Evolutionary conservation across 805 yeast species (phyloP).

Genomic region (Pichia cabralensis): DNA sequence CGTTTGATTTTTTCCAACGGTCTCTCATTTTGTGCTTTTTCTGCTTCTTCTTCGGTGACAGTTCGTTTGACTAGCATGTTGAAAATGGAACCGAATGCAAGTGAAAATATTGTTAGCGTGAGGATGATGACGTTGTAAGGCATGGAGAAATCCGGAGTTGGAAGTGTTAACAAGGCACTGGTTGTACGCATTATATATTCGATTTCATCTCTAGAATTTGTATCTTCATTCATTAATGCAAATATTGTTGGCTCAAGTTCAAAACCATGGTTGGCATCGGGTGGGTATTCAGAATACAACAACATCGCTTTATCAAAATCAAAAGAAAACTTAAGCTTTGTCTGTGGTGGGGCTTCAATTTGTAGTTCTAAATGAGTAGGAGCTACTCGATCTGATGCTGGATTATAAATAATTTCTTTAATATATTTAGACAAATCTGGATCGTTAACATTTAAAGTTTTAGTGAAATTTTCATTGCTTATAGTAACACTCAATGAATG

Average conservation of each 20-base stretch:
- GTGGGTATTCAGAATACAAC: constrained; percentile 89
- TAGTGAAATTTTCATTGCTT: constrained; percentile 14
- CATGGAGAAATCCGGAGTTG: constrained; percentile 98
- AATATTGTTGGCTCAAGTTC: constrained; percentile 87
- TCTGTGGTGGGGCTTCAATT: constrained; percentile 52
- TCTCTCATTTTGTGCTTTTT: constrained; percentile 16
- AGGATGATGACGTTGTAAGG: constrained; percentile 94
- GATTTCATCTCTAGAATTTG: constrained; percentile 10
- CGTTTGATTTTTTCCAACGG: constrained; percentile 11
- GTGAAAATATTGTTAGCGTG: constrained; percentile 87
- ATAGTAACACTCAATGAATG: constrained; percentile 46
- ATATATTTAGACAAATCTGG: constrained; percentile 30
- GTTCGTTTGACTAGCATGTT: constrained; percentile 67
- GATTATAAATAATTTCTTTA: constrained; percentile 49
- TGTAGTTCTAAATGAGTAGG: constrained; percentile 77
- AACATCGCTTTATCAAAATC: constrained; percentile 83
- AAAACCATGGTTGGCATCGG: constrained; percentile 98
- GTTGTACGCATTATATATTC: constrained; percentile 63
- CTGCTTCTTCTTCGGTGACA: constrained; percentile 66
- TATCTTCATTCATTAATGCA: constrained; percentile 33
- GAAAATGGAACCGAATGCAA: constrained; percentile 80
- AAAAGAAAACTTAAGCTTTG: constrained; percentile 54
- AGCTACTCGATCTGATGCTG: constrained; percentile 70
- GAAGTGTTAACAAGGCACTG: constrained; percentile 74
- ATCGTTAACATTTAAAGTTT: constrained; percentile 16